These are phyloP conservation scores for Hydrangea macrophylla DNA, from an alignment of 148 eudicot species.

Conservation along the genomic window DNA sequence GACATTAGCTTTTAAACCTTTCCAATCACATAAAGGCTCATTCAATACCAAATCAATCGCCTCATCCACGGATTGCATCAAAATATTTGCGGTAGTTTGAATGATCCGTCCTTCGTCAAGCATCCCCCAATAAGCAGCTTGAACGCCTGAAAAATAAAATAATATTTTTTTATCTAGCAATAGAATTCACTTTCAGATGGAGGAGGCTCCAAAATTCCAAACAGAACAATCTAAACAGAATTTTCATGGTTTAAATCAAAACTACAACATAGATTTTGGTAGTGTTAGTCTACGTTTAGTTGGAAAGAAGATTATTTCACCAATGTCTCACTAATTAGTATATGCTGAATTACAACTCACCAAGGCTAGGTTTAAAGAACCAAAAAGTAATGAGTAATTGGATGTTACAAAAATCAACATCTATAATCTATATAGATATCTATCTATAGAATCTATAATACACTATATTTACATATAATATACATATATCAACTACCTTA, in stretches of 20 bases:
- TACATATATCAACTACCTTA: too few species aligned
- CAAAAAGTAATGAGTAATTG: too few species aligned
- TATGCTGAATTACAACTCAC: too few species aligned
- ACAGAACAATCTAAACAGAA: not conserved
- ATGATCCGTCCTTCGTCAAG: slow-evolving; percentile 96
- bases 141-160: slow-evolving; percentile 63
- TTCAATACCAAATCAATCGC: slow-evolving; percentile 69
- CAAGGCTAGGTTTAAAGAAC: too few species aligned
- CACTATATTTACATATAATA: too few species aligned
- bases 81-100: slow-evolving; percentile 69
- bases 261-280: too few species aligned
- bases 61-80: slow-evolving; percentile 95
- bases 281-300: too few species aligned
- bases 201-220: not conserved
- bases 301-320: too few species aligned
- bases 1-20: slow-evolving; percentile 66
- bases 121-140: slow-evolving; percentile 97
- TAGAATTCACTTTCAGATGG: not conserved
- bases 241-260: not conserved
- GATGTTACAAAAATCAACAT: too few species aligned
- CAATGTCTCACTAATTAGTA: too few species aligned
- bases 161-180: slow-evolving; percentile 4
- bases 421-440: too few species aligned
- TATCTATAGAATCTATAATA: too few species aligned
- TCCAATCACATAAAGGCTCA: slow-evolving; percentile 88